Conservation (phyloP, 495 filamentous ascomycete species). For the Penicillium paradoxum region DNA sequence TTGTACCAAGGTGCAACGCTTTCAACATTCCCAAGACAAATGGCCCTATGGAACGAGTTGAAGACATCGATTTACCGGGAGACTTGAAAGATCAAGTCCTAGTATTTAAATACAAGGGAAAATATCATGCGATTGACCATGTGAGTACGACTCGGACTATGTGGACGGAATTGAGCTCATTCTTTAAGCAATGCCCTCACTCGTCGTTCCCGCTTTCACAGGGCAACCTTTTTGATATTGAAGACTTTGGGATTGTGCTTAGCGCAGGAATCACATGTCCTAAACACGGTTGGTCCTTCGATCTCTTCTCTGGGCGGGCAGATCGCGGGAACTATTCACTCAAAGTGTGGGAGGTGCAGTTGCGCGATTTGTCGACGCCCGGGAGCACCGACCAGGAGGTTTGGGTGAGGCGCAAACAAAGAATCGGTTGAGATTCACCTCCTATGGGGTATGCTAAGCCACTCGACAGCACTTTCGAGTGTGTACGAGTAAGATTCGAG, state of each 20-base stretch:
- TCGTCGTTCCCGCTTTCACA: slow-evolving; percentile 53
- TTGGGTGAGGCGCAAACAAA: slow-evolving; percentile 46
- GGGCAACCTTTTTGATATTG: slow-evolving; percentile 56
- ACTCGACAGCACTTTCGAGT: neutral
- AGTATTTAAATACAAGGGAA: slow-evolving; percentile 53
- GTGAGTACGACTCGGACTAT: slow-evolving; percentile 30
- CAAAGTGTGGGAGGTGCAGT: slow-evolving; percentile 54
- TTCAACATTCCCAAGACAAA: slow-evolving; percentile 46
- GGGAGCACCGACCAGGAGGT: slow-evolving; percentile 44
- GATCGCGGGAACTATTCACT: slow-evolving; percentile 56
- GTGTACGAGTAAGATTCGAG: too few relatives aligned
- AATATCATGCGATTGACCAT: slow-evolving; percentile 56
- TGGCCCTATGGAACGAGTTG: slow-evolving; percentile 18
- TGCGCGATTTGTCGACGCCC: slow-evolving; percentile 35
- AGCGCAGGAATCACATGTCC: slow-evolving; percentile 53
- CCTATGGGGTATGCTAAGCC: neutral
- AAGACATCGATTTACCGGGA: slow-evolving; percentile 38
- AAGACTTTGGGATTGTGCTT: slow-evolving; percentile 51
- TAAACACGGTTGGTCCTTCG: slow-evolving; percentile 60
- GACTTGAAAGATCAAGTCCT: slow-evolving; percentile 54
- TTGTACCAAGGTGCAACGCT: slow-evolving; percentile 48
- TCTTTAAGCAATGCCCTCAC: slow-evolving; percentile 55
- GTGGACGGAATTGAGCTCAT: slow-evolving; percentile 6
- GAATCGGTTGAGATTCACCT: slow-evolving; percentile 26
- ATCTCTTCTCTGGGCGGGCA: slow-evolving; percentile 49